Base-by-base conservation (phyloP, 805 yeast genomes). In the Starmerella sirachaensis region DNA sequence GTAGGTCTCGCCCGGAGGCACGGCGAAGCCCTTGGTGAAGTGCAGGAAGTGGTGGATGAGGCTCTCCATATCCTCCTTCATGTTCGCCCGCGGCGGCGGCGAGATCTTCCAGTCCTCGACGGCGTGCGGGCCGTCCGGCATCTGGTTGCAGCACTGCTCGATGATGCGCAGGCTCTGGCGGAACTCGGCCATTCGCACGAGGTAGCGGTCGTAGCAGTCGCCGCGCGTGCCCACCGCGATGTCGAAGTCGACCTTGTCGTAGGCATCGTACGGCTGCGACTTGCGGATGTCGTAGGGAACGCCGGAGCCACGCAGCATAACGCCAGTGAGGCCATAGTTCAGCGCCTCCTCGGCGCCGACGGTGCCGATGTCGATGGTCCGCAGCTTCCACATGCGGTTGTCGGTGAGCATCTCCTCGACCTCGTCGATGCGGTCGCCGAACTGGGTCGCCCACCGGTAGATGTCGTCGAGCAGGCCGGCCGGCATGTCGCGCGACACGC, bases 381-480 rank as follows among this genome's bases (percentile, higher is more conserved):
- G 76, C 58, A 78, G 79, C 63, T 77, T 78, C 94, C 94, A 83
- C 61, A 83, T 83, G 64, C 94, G 78, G 64, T 83, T 83, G 57
- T 81, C 93, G 33, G 94, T 81, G 48, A 78, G 69, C 64, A 83
- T 70, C 63, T 83, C 94, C 65, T 83, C 94, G 46, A 80, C 76
- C 62, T 83, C 94, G 60, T 83, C 94, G 49, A 83, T 63, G 65
- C 94, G 74, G 65, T 83, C 94, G 57, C 93, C 94, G 51, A 83
- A 83, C 66, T 83, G 94, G 18, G 94, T 83, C 40, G 93, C 93
- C 94, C 94, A 83, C 88, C 82, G 82, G 62, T 80, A 83, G 48
- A 83, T 83, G 58, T 83, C 94, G 60, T 83, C 94, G 52, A 83
- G 70, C 55, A 83, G 60, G 36, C 94, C 94, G 28, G 73, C 77